phyloP scores from a whole-genome alignment of 352 stramenopile species.

The Plasmopara muralis region DNA sequence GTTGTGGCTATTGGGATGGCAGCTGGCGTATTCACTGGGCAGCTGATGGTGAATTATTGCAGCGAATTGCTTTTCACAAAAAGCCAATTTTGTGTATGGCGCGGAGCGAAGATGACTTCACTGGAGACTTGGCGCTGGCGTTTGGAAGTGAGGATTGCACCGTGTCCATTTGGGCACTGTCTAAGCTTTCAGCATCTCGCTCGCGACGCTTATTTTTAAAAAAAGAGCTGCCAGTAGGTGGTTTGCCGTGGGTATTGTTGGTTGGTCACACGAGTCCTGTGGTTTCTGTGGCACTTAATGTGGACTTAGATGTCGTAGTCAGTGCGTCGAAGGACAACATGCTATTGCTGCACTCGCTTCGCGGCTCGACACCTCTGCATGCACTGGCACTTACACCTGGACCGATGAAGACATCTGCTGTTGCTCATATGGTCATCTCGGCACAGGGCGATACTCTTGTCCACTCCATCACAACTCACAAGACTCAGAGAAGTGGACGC shows the following conservation, averaged over 20 bases:
- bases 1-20: constrained; percentile 82
- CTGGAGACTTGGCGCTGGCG: constrained; percentile 70
- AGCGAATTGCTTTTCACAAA: constrained; percentile 85
- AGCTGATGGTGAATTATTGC: constrained; percentile 72
- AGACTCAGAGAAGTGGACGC: constrained; percentile 24
- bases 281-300: constrained; percentile 71
- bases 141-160: constrained; percentile 85
- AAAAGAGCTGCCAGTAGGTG: constrained; percentile 74
- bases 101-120: constrained; percentile 80
- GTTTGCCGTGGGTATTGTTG: constrained; percentile 72
- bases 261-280: constrained; percentile 73
- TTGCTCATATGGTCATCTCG: constrained; percentile 74
- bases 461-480: constrained; percentile 49
- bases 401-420: constrained; percentile 37
- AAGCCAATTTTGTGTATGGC: constrained; percentile 84
- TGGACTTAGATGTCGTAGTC: constrained; percentile 76
- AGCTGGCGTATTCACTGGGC: constrained; percentile 86
- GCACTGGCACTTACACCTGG: constrained; percentile 49
- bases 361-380: constrained; percentile 66
- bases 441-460: constrained; percentile 63
- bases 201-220: constrained; percentile 82
- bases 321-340: constrained; percentile 74
- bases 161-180: constrained; percentile 80
- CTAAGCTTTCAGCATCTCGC: constrained; percentile 67
- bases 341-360: constrained; percentile 70